Percentiles rank a stretch among this genome's conserved stretches.
phyloP scores from a whole-genome alignment of 148 eudicot genomes.

The Cornus controversa region DNA sequence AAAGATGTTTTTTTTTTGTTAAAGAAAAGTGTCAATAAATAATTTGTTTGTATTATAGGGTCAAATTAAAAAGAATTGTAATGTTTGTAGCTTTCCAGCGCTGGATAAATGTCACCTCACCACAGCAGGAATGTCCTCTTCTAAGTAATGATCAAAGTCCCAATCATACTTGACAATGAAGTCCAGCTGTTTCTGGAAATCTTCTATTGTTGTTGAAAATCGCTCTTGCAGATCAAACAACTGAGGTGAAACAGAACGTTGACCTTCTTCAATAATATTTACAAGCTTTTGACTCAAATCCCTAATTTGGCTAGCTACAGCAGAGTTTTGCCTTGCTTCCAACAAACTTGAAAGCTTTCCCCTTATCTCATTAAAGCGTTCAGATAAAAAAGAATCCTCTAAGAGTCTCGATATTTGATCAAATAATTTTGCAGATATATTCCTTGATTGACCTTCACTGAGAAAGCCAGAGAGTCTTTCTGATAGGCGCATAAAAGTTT shows the following conservation, averaged over 20 bases:
- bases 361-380: slow-evolving; percentile 61
- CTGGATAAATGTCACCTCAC: slow-evolving; percentile 86
- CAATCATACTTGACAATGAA: slow-evolving; percentile 90
- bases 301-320: slow-evolving; percentile 64
- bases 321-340: slow-evolving; percentile 63
- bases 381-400: slow-evolving; percentile 68
- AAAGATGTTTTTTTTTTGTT: neutral
- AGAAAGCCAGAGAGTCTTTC: slow-evolving; percentile 86
- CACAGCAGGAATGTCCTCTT: slow-evolving; percentile 96
- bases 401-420: slow-evolving; percentile 77
- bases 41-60: slow-evolving; percentile 5
- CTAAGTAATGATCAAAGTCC: slow-evolving; percentile 95
- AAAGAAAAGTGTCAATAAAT: neutral
- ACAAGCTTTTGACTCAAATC: slow-evolving; percentile 87
- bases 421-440: slow-evolving; percentile 67
- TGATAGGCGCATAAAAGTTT: slow-evolving; percentile 71
- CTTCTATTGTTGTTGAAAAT: slow-evolving; percentile 66
- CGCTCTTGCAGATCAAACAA: slow-evolving; percentile 80
- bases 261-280: slow-evolving; percentile 82
- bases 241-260: slow-evolving; percentile 86
- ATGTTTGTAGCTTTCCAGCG: slow-evolving; percentile 24
- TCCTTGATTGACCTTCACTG: slow-evolving; percentile 67
- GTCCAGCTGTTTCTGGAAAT: slow-evolving; percentile 91
- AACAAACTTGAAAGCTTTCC: slow-evolving; percentile 60
- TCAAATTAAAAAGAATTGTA: slow-evolving; percentile 4